Conservation (phyloP, 225 moss, liverwort and hornwort genomes). For the Marchantia polymorpha region DNA sequence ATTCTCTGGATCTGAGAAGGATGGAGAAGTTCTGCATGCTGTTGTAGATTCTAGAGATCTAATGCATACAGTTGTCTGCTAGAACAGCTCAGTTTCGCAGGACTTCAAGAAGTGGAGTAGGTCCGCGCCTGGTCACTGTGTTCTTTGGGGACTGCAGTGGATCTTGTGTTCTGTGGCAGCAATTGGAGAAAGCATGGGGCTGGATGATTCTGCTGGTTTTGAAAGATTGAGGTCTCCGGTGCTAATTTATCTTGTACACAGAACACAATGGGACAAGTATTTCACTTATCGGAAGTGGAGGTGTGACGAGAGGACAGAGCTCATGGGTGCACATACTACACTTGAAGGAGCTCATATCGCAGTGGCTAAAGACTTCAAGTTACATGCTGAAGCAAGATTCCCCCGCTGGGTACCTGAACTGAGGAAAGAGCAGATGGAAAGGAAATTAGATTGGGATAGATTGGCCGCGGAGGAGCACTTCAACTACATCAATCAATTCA, state of each 20-base stretch:
- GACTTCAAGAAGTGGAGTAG: background rate
- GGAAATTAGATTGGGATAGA: constrained; percentile 14
- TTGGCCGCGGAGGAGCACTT: constrained; percentile 29
- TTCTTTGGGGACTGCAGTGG: background rate
- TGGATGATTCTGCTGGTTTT: constrained; percentile 22
- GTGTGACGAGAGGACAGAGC: constrained; percentile 31
- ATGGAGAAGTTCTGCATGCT: background rate
- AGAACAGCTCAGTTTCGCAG: background rate
- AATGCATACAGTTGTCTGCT: background rate
- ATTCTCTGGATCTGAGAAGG: background rate
- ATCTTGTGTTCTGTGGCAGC: background rate
- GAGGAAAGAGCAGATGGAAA: constrained; percentile 34
- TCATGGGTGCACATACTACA: constrained; percentile 38
- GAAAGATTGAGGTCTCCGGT: constrained; percentile 28
- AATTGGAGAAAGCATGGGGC: constrained; percentile 14
- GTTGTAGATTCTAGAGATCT: background rate
- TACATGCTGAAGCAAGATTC: constrained; percentile 26
- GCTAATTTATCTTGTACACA: constrained; percentile 32
- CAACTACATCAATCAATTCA: constrained; percentile 40
- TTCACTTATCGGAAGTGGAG: constrained; percentile 41
- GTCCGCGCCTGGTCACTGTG: too few relatives aligned
- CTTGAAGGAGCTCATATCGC: constrained; percentile 38
- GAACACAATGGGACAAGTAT: constrained; percentile 40
- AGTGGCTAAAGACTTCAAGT: constrained; percentile 32
- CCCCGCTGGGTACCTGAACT: constrained; percentile 37